Evolutionary conservation across 164 flowering plant species (phyloP), one percentile per base, ranked within the genome.

Genomic region (Berberis thunbergii): DNA sequence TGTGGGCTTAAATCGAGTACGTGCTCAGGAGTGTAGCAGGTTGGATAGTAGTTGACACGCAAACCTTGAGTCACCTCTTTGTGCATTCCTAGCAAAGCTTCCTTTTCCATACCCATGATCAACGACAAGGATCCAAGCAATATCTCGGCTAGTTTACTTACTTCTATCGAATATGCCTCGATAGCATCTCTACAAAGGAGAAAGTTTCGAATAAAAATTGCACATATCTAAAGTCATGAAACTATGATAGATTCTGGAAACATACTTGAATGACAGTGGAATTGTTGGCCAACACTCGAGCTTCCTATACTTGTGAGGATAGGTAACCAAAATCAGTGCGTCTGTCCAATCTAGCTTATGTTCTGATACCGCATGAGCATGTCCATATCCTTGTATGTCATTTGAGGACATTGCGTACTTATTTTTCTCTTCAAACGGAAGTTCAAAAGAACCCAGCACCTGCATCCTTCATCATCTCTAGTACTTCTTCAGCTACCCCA

Each of bases 11-110:
- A 66, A 41, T 82, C 84, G 1, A 81, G 61, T 13, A 68, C 80
- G 0, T 65, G 54, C 11, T 76, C 82, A 4, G 84, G 76, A 41
- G 75, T 68, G 9, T 74, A 77, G 13, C 84, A 81, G 11, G 74
- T 77, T 1, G 84, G 84, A 62, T 76, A 80, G 56, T 78, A 80
- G 58, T 74, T 78, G 71, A 78, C 66, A 55, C 84, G 72, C 76
- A 74, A 69, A 6, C 60, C 0, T 54, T 78, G 84, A 7, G 4
- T 2, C 3, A 71, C 77, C 4, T 69, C 74, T 46, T 69, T 75
- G 48, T 73, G 69, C 42, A 70, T 41, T 39, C 60, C 69, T 12
- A 41, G 60, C 65, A 73, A 67, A 26, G 71, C 77, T 9, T 69
- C 60, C 1, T 2, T 46, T 3, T 74, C 64, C 61, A 78, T 73